phyloP scores from a whole-genome alignment of 495 filamentous ascomycete species.

The Hyaloscypha hepaticicola region DNA sequence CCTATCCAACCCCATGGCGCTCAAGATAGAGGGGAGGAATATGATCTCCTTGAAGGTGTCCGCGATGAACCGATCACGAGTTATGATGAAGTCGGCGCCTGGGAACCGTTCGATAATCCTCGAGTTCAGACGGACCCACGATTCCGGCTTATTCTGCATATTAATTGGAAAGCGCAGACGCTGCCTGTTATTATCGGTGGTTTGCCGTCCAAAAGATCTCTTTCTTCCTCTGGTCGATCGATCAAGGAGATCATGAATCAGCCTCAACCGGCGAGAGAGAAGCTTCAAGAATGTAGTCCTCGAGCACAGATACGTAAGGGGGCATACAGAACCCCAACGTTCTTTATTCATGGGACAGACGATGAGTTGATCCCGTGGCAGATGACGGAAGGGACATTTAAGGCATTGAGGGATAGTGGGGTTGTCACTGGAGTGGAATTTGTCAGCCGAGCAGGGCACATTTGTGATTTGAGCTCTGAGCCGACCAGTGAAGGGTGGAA shows the following conservation, averaged over 20 bases:
- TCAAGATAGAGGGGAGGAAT: not conserved
- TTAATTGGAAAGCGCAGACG: constrained; percentile 43
- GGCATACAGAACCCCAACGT: constrained; percentile 44
- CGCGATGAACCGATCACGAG: constrained; percentile 35
- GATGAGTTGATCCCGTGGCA: constrained; percentile 51
- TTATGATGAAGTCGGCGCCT: constrained; percentile 9
- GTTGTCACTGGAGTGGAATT: constrained; percentile 34
- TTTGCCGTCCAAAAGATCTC: constrained; percentile 26
- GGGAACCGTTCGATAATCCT: constrained; percentile 21
- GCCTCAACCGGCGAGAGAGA: constrained; percentile 28
- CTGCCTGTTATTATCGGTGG: constrained; percentile 41
- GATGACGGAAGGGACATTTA: constrained; percentile 36
- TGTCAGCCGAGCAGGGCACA: constrained; percentile 37
- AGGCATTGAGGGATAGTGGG: constrained; percentile 33
- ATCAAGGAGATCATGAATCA: constrained; percentile 13
- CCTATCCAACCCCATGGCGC: not conserved
- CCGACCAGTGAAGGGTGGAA: constrained; percentile 33
- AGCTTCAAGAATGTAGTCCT: constrained; percentile 37
- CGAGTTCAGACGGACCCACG: constrained; percentile 34
- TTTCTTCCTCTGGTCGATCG: not conserved
- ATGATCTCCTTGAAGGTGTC: constrained; percentile 34
- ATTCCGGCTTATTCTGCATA: constrained; percentile 38
- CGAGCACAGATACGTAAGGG: constrained; percentile 39
- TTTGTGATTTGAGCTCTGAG: constrained; percentile 38
- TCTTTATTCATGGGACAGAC: constrained; percentile 45